A percentile compares a stretch with the other conserved stretches of the same genome.
These are phyloP conservation scores for Bullera alba DNA, from an alignment of 768 basidiomycete genomes.

Conservation along the genomic window DNA sequence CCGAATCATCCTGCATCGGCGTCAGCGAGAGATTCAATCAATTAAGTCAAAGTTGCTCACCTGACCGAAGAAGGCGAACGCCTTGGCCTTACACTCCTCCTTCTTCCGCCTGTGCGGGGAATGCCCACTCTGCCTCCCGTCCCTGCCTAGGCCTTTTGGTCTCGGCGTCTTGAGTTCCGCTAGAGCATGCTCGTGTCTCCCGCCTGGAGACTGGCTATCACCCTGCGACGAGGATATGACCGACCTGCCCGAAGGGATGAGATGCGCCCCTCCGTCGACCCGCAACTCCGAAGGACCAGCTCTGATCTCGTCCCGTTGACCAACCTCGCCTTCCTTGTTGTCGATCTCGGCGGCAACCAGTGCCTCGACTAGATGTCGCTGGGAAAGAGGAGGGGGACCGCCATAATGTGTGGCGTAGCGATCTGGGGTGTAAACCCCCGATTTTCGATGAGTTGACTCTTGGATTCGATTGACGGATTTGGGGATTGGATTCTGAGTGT, in stretches of 20 bases:
- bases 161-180: background rate
- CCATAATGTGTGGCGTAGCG: conserved; percentile 39
- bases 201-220: background rate
- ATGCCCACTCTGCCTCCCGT: background rate
- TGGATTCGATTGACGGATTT: conserved; percentile 2
- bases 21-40: background rate
- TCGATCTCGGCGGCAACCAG: conserved; percentile 29
- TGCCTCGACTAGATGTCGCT: conserved; percentile 44
- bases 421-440: conserved; percentile 45
- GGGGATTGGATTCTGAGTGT: no score
- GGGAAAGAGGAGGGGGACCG: conserved; percentile 36
- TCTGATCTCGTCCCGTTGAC: conserved; percentile 55
- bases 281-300: conserved; percentile 28
- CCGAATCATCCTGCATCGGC: conserved; percentile 37
- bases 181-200: conserved; percentile 11
- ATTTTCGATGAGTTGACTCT: conserved; percentile 24
- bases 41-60: conserved; percentile 32
- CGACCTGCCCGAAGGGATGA: conserved; percentile 22
- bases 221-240: background rate
- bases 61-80: conserved; percentile 45
- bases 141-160: no score
- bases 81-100: conserved; percentile 31
- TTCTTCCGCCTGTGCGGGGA: background rate
- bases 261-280: conserved; percentile 16
- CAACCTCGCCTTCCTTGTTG: conserved; percentile 50